Percentiles rank a stretch among this genome's conserved stretches.
These are phyloP conservation scores for Oryza coarctata DNA, from an alignment of 176 grass and related monocot genomes.

Conservation along the genomic window DNA sequence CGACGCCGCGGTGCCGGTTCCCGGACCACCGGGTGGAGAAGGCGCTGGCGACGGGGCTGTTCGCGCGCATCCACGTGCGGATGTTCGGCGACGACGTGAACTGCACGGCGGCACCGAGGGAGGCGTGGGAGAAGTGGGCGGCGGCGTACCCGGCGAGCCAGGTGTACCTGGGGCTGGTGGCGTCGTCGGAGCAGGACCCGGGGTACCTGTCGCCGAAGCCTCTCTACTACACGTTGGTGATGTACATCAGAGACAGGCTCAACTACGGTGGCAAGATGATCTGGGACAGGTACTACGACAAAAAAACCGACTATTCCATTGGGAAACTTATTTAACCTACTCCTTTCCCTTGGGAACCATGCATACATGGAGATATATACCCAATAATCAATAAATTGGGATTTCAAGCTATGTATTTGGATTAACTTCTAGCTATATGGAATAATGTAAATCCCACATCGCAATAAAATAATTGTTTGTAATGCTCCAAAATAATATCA, in stretches of 20 bases:
- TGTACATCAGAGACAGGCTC: neutral
- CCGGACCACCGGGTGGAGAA: neutral
- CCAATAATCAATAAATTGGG: no score
- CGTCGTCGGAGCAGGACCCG: constrained; percentile 2
- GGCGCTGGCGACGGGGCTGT: neutral
- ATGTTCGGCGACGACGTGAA: neutral
- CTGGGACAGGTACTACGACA: constrained; percentile 18
- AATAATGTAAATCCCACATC: no score
- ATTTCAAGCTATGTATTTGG: no score
- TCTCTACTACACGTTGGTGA: neutral
- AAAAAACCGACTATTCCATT: neutral
- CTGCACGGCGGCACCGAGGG: neutral
- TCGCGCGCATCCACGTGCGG: neutral
- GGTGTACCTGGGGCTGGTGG: neutral
- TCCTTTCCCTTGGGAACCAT: no score
- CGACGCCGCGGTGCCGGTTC: neutral
- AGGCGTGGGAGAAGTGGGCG: constrained; percentile 16
- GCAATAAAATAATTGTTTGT: no score
- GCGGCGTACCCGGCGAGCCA: neutral
- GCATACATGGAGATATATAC: no score
- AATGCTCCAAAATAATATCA: no score
- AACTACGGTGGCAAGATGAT: neutral
- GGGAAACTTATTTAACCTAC: no score
- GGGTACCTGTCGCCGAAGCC: neutral
- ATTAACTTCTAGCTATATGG: no score